Conservation (phyloP, 2,329 filamentous ascomycete species). For the Pyrenochaeta sp. region DNA sequence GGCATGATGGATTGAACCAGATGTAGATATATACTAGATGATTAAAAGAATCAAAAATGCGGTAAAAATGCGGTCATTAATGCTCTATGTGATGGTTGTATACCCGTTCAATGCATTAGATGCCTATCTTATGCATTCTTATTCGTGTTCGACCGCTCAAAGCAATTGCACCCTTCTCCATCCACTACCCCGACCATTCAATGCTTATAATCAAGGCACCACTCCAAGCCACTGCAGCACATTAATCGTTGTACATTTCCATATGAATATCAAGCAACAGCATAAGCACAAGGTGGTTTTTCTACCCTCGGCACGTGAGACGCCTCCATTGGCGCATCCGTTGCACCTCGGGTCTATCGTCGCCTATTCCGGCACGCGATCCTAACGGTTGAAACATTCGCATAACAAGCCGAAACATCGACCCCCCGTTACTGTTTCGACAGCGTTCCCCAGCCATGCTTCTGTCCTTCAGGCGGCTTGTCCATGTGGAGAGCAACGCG, state of each 20-base stretch:
- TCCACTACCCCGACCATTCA: background rate
- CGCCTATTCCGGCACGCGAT: background rate
- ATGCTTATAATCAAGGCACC: background rate
- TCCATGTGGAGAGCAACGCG: background rate
- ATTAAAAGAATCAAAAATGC: background rate
- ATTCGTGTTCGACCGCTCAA: no score
- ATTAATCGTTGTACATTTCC: background rate
- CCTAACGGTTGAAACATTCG: constrained; percentile 3
- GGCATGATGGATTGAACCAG: background rate
- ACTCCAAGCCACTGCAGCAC: background rate
- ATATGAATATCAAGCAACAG: background rate
- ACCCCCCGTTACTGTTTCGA: background rate
- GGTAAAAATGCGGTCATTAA: no score
- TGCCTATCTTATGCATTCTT: background rate
- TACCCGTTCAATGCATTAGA: background rate
- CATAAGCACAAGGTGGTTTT: background rate
- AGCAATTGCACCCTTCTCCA: no score
- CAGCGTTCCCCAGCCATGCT: background rate
- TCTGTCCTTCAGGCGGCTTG: background rate
- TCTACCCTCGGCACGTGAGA: background rate
- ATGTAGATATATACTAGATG: background rate
- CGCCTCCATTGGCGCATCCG: background rate
- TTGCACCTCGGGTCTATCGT: background rate
- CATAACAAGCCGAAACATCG: constrained; percentile 1
- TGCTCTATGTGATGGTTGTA: no score